Evolutionary conservation across 345 rosid species (phyloP).

Genomic region (Geranium brycei): DNA sequence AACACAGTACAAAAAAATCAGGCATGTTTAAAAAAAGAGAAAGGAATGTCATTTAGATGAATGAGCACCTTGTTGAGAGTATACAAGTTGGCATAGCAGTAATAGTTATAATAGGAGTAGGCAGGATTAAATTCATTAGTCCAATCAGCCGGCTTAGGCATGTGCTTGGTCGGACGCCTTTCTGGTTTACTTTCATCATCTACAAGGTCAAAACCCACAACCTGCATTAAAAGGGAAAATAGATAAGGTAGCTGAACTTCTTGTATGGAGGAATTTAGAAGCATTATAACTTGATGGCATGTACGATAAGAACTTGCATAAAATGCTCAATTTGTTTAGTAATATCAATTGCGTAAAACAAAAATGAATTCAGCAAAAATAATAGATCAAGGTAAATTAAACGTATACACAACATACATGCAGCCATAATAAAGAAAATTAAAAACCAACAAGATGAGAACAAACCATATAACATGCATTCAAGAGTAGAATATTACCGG

Average conservation of each 20-base stretch:
- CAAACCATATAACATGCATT: no score
- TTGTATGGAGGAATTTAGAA: background rate
- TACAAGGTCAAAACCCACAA: conserved; percentile 47
- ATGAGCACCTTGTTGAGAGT: conserved; percentile 34
- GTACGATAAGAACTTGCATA: background rate
- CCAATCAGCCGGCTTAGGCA: conserved; percentile 46
- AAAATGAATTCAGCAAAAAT: background rate
- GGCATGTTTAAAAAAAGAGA: background rate
- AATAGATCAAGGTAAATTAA: background rate
- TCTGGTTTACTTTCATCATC: conserved; percentile 57
- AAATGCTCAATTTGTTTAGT: background rate
- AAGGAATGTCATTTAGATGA: background rate
- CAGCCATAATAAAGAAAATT: no score
- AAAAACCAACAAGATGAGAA: no score
- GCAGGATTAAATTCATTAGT: conserved; percentile 48
- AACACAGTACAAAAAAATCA: background rate
- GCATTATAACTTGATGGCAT: background rate
- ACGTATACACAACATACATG: background rate
- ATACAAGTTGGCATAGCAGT: conserved; percentile 43
- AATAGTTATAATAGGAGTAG: conserved; percentile 42
- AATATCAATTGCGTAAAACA: background rate
- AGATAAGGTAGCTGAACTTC: background rate
- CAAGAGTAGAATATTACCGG: background rate
- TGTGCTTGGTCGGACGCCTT: conserved; percentile 52
- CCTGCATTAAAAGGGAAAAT: conserved; percentile 20